These are phyloP conservation scores for Penstemon barbatus DNA, from an alignment of 257 asterid species.

Conservation along the genomic window DNA sequence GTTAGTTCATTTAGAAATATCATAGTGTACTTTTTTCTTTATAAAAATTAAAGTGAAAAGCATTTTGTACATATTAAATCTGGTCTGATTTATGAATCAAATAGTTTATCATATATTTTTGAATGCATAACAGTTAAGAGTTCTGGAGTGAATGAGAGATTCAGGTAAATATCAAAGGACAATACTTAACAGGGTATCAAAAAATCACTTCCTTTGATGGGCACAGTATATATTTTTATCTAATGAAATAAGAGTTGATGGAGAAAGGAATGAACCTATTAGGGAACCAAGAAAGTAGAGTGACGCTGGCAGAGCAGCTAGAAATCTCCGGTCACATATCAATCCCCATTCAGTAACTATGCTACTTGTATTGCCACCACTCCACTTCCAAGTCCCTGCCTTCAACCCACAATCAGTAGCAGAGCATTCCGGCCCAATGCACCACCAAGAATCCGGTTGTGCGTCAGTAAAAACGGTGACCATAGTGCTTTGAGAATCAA, in stretches of 20 bases:
- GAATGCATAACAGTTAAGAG: no score
- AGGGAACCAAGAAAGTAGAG: conserved; percentile 64
- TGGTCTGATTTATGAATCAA: not conserved
- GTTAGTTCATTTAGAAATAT: not conserved
- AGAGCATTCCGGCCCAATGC: conserved; percentile 36
- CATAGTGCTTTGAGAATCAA: conserved; percentile 56
- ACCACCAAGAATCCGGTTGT: conserved; percentile 54
- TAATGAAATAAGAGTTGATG: not conserved
- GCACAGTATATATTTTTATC: not conserved
- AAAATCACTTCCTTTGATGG: no score
- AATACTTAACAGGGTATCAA: no score
- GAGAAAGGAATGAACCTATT: conserved; percentile 36
- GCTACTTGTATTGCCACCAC: conserved; percentile 47
- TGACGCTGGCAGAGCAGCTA: conserved; percentile 65
- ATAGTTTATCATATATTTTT: not conserved
- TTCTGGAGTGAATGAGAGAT: no score
- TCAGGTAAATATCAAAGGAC: no score
- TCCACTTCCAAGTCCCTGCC: conserved; percentile 67
- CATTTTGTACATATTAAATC: not conserved
- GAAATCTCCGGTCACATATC: conserved; percentile 53
- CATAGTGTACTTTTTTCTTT: not conserved
- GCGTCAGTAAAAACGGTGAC: conserved; percentile 60
- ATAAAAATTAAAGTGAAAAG: not conserved
- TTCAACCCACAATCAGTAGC: conserved; percentile 48
- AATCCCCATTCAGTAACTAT: conserved; percentile 67